Conservation (phyloP, 1,284 basidiomycete species). For the Chalciporus sp. region DNA sequence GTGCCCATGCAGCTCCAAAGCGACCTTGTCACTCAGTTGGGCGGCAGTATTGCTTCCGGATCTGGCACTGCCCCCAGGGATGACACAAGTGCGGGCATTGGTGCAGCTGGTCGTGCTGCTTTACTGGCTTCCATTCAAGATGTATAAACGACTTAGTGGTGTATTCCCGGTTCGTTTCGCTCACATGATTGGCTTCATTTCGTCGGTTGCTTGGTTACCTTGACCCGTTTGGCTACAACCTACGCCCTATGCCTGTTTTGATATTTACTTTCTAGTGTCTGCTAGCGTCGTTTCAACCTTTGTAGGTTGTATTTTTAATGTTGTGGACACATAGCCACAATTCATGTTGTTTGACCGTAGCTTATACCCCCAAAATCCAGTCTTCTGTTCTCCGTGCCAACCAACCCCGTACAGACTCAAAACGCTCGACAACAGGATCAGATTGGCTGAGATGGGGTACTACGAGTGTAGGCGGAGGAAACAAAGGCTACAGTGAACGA, state of each 20-base stretch:
- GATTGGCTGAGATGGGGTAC: conserved; percentile 14
- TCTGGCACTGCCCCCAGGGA: conserved; percentile 39
- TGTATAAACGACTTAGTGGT: conserved; percentile 31
- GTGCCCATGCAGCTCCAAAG: conserved; percentile 91
- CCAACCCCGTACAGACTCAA: neutral
- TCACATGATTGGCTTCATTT: neutral
- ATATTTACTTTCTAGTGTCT: neutral
- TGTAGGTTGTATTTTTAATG: conserved; percentile 19
- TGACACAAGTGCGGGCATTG: conserved; percentile 48
- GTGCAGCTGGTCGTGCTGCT: conserved; percentile 51
- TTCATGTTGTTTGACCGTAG: conserved; percentile 4
- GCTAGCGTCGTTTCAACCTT: neutral
- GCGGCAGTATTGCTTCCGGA: conserved; percentile 34
- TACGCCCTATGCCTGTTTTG: neutral
- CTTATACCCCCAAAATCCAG: conserved; percentile 18
- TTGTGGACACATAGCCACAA: neutral
- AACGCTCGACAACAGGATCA: conserved; percentile 3
- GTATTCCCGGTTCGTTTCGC: neutral
- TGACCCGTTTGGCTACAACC: neutral
- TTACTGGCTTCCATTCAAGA: conserved; percentile 55
- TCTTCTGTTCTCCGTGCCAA: neutral
- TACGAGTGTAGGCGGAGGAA: conserved; percentile 4
- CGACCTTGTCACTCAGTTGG: conserved; percentile 60
- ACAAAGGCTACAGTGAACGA: conserved; percentile 16
- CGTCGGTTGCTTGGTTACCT: neutral